Evolutionary conservation across 2,329 filamentous ascomycete species (phyloP), one percentile per base, ranked within the genome.

Genomic region (Ascochyta koolunga): DNA sequence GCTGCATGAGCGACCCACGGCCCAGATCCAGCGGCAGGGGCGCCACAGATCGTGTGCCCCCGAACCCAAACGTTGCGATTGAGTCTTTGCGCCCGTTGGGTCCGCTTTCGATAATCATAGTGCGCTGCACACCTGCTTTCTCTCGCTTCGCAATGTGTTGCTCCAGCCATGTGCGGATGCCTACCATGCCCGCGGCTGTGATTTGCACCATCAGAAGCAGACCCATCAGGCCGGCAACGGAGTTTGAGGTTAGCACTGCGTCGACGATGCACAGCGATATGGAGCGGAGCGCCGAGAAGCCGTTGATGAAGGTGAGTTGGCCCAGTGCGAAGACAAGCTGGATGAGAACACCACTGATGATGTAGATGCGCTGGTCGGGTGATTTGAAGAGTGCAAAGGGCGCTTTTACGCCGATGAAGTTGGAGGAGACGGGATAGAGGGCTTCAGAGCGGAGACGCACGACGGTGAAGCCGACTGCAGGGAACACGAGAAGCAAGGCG

Each of bases 261-360:
- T 71, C 68, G 3, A 66, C 50, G n/a, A 67, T 24, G 38, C 68
- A 71, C 10, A 71, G 60, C 4, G 61, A 66, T 21, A 70, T 64
- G 3, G 59, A 39, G 21, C 67, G 60, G 4, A 71, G 58, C 7
- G 59, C 54, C 2, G 51, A 37, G 38, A 67, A 69, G 11, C 68
- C 66, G 46, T 62, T 59, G 2, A 63, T 49, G 36, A 59, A 65
- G 1, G 58, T 48, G 5, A 69, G 21, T 48, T 67, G 65, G 5
- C 63, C 65, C 0, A 71, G 36, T 1, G 43, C 53, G 11, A 71
- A 56, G 6, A 46, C 10, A 1, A 62, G 39, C 31, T 71, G 66
- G 4, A 61, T 53, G 8, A 65, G 33, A 8, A 64, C 19, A 10
- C 58, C 62, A 46, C 61, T 61, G 31, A 65, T 54, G 42, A 69